These are phyloP conservation scores for Patellifolia procumbens DNA, from an alignment of 179 eudicot genomes.

Conservation along the genomic window DNA sequence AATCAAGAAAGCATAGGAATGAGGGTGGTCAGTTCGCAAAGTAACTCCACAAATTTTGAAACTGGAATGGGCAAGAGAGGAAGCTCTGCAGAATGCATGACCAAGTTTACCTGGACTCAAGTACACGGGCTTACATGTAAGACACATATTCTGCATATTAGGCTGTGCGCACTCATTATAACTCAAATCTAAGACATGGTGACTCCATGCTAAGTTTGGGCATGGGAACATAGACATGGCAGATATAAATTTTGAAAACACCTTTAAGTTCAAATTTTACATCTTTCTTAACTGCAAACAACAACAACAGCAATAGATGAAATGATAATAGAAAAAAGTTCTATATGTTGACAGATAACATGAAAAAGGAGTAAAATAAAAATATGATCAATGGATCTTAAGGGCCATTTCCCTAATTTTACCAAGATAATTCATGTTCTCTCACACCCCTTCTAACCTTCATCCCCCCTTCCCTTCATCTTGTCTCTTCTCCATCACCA, in stretches of 20 bases:
- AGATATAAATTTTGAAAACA: neutral
- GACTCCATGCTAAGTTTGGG: neutral
- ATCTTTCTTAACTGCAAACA: neutral
- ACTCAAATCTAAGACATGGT: neutral
- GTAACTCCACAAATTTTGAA: neutral
- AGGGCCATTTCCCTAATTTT: neutral
- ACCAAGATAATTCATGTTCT: neutral
- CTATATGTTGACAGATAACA: neutral
- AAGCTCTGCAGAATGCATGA: neutral
- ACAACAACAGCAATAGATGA: neutral
- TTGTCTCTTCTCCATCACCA: neutral
- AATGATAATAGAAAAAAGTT: too few species aligned
- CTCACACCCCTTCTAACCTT: neutral
- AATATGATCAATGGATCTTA: neutral
- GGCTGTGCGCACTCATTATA: neutral
- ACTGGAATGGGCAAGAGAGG: neutral
- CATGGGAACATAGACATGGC: neutral
- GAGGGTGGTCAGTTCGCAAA: neutral
- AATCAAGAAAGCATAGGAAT: neutral
- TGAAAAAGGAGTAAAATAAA: neutral
- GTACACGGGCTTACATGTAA: neutral
- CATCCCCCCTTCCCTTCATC: neutral
- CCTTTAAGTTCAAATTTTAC: neutral
- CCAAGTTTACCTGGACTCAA: neutral
- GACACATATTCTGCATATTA: too few species aligned